Conservation (phyloP, 495 filamentous ascomycete genomes). For the Penicillium paradoxum region DNA sequence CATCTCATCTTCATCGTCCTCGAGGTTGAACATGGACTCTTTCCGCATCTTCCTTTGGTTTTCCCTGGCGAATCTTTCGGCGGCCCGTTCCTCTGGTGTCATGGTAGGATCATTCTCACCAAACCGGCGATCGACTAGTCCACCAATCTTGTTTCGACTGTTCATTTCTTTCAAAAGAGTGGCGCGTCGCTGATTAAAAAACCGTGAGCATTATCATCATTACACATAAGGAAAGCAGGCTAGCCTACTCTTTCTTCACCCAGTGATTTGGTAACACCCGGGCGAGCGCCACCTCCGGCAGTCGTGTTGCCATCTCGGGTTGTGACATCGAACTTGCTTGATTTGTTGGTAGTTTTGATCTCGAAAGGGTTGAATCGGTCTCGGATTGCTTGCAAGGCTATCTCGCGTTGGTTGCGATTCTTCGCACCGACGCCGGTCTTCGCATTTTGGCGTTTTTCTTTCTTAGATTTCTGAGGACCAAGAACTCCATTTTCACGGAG, state of each 20-base stretch:
- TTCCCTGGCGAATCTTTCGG: conserved; percentile 83
- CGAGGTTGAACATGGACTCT: conserved; percentile 79
- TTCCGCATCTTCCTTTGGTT: conserved; percentile 69
- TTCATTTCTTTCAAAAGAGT: conserved; percentile 85
- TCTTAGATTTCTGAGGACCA: conserved; percentile 86
- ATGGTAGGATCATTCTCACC: conserved; percentile 93
- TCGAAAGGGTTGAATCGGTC: conserved; percentile 98
- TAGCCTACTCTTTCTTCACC: conserved; percentile 76
- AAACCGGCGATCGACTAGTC: conserved; percentile 88
- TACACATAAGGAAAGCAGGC: not conserved
- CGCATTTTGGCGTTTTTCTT: conserved; percentile 71
- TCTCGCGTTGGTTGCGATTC: conserved; percentile 67
- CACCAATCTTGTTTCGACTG: conserved; percentile 80
- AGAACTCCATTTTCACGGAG: conserved; percentile 81
- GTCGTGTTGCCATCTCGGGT: conserved; percentile 49
- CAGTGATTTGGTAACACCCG: conserved; percentile 75
- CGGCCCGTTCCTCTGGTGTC: conserved; percentile 89
- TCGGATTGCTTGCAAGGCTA: conserved; percentile 75
- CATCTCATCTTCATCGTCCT: conserved; percentile 68
- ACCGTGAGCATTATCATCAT: not conserved
- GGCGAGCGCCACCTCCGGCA: conserved; percentile 54
- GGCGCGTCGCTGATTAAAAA: conserved; percentile 55
- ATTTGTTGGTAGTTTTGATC: conserved; percentile 63
- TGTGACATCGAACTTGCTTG: conserved; percentile 72
- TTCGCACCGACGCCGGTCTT: conserved; percentile 55